Evolutionary conservation across 2,329 filamentous ascomycete genomes (phyloP), one percentile per base, ranked within the genome.

Genomic region (Xylaria sp.): DNA sequence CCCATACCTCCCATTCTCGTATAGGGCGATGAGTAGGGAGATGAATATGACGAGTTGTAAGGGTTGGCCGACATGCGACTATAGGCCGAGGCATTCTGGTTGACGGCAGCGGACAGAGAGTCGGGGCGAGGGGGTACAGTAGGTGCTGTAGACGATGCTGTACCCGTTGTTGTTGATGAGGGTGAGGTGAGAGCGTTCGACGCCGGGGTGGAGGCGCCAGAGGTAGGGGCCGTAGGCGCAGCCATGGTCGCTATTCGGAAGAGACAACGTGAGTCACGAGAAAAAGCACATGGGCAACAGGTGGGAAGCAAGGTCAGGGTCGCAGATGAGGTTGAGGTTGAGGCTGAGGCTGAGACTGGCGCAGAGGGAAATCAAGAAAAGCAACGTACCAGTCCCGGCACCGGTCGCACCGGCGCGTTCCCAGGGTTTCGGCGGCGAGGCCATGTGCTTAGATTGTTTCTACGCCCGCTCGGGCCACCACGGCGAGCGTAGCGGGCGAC

Each of bases 341-440:
- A 72, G 41, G 68, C 66, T 56, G 65, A 70, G 71, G 41, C 41
- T 44, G 12, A 44, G 41, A 18, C 41, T 15, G 13, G 13, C 6
- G 5, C 13, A 9, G 41, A 15, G 41, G 59, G 65, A 55, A 64
- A 32, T 50, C 56, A 61, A 63, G 66, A 46, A 61, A 37, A 32
- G 25, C 69, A 70, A 82, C 84, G 77, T 83, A 90, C 87, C 81
- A 77, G 84, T 68, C 62, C 63, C 69, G 56, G 72, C 60, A 46
- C 57, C 73, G 74, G 85, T 85, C 71, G 89, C 88, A 82, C 91
- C 92, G 74, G 91, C 88, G 81, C 91, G 89, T 84, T 99, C 96
- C 96, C 96, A 99, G 56, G 96, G 96, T 84, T 99, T 99, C 65
- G 96, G 96, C 79, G 96, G 96, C 81, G 95, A 98, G 72, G 88